Evolutionary conservation across 495 filamentous ascomycete genomes (phyloP).

Genomic region (Parathielavia appendiculata): DNA sequence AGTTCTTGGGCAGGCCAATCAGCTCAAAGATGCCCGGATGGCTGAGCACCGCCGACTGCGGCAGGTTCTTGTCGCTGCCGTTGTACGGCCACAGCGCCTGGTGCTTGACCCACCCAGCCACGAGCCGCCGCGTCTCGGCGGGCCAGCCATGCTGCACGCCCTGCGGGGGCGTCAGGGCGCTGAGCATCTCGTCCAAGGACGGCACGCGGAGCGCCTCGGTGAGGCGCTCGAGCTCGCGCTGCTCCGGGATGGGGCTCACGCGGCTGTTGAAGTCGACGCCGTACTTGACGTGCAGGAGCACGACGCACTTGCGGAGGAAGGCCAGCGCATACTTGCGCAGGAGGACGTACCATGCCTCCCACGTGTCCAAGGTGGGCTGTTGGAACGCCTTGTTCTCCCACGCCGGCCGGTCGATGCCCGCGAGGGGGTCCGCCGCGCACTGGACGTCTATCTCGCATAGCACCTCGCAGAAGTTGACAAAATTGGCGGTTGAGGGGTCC

Average conservation of each 20-base stretch:
- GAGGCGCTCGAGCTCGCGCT: slow-evolving; percentile 77
- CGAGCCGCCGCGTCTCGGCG: slow-evolving; percentile 33
- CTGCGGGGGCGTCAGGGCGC: slow-evolving; percentile 39
- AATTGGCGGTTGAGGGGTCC: slow-evolving; percentile 38
- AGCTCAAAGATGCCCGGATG: slow-evolving; percentile 94
- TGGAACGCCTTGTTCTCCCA: slow-evolving; percentile 39
- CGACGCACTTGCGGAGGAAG: slow-evolving; percentile 79
- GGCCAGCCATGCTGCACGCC: slow-evolving; percentile 40
- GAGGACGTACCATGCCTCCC: slow-evolving; percentile 41
- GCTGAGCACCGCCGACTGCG: slow-evolving; percentile 48
- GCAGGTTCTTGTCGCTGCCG: slow-evolving; percentile 18
- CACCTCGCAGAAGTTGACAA: slow-evolving; percentile 40
- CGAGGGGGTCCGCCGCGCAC: slow-evolving; percentile 12
- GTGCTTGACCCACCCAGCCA: slow-evolving; percentile 77
- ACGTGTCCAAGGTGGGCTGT: slow-evolving; percentile 39
- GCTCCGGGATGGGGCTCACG: slow-evolving; percentile 57
- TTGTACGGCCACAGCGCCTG: slow-evolving; percentile 34
- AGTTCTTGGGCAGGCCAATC: slow-evolving; percentile 84
- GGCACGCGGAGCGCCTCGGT: slow-evolving; percentile 70
- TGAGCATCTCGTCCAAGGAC: slow-evolving; percentile 71
- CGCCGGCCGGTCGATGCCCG: slow-evolving; percentile 5
- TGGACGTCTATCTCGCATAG: slow-evolving; percentile 33
- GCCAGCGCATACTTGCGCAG: slow-evolving; percentile 77
- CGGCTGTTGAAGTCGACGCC: slow-evolving; percentile 82
- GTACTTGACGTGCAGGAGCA: slow-evolving; percentile 82